Percentiles rank a stretch among this genome's conserved stretches.
Conservation (phyloP, 2,329 filamentous ascomycete species). For the Colletotrichum orbiculare region DNA sequence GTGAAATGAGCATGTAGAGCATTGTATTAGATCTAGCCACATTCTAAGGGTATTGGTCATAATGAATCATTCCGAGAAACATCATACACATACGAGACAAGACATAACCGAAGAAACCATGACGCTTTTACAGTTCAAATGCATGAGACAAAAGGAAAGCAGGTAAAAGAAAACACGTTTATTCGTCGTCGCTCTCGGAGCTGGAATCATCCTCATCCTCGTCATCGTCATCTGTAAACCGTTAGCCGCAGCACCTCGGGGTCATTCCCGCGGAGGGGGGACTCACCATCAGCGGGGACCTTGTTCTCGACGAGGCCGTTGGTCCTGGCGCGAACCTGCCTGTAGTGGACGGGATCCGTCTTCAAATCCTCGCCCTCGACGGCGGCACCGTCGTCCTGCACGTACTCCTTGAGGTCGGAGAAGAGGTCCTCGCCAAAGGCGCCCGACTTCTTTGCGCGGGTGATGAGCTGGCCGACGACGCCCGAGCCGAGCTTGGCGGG, state of each 20-base stretch:
- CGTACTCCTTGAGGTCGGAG: conserved; percentile 29
- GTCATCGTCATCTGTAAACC: conserved; percentile 19
- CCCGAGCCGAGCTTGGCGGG: conserved; percentile 29
- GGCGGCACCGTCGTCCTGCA: conserved; percentile 30
- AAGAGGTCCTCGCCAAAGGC: conserved; percentile 33
- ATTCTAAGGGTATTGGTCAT: conserved; percentile 35
- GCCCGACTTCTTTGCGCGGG: conserved; percentile 30
- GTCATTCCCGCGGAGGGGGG: background rate
- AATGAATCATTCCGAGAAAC: conserved; percentile 28
- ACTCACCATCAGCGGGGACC: conserved; percentile 28
- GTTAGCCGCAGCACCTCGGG: background rate
- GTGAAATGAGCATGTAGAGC: background rate
- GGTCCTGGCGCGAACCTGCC: conserved; percentile 22
- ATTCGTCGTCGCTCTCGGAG: conserved; percentile 35
- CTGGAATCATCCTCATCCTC: conserved; percentile 31
- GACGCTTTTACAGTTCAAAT: conserved; percentile 14
- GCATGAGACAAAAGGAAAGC: background rate
- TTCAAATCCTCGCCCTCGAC: conserved; percentile 33
- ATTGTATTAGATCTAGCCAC: conserved; percentile 28
- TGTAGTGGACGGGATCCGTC: conserved; percentile 33
- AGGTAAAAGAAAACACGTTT: background rate
- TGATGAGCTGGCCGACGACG: conserved; percentile 30
- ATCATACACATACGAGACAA: conserved; percentile 22
- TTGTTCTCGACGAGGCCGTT: conserved; percentile 22
- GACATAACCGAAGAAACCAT: conserved; percentile 10